Evolutionary conservation across 2,329 filamentous ascomycete genomes (phyloP), one percentile per base, ranked within the genome.

Genomic region (Botryotinia convoluta): DNA sequence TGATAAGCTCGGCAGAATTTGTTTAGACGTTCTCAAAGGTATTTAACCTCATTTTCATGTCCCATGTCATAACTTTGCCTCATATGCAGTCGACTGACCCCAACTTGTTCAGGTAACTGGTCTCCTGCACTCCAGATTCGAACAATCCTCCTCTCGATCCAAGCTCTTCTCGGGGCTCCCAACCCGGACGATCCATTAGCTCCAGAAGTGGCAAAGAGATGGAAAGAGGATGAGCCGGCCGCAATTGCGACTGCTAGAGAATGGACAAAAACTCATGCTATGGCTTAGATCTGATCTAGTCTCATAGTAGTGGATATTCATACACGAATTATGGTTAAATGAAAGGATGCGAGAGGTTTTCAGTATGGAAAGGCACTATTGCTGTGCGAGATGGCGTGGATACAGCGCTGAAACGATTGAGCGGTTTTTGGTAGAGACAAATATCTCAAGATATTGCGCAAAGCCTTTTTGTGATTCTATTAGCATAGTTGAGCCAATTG

Each of bases 161-260:
- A 99, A 84, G 96, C 96, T 69, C 88, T 99, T 37, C 90, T 99
- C 22, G 96, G 96, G 62, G 95, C 96, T 9, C 96, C 96, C 22
- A 99, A 99, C 84, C 96, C 97, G 44, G 96, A 99, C 80, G 96
- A 99, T 81, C 97, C 96, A n/a, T 89, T 99, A 60, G 97, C 96
- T 68, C 97, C 97, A 81, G 95, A 99, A 77, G 96, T 99, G 60
- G 96, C 96, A 51, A 97, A 98, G 86, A 91, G 92, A 81, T 99
- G 96, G 96, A 98, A 98, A 86, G 94, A 98, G 80, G 91, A 99
- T 80, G 93, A 98, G 84, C 90, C 91, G 76, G 93, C 93, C 65
- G 96, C 96, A 37, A 98, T 99, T 79, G 90, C 92, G 77, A 98
- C 94, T 12, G 95, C 95, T 26, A 92, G 88, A 80, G 94, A 97